These are phyloP conservation scores for Eucalyptus pumila DNA, from an alignment of 345 rosid species.

Conservation along the genomic window DNA sequence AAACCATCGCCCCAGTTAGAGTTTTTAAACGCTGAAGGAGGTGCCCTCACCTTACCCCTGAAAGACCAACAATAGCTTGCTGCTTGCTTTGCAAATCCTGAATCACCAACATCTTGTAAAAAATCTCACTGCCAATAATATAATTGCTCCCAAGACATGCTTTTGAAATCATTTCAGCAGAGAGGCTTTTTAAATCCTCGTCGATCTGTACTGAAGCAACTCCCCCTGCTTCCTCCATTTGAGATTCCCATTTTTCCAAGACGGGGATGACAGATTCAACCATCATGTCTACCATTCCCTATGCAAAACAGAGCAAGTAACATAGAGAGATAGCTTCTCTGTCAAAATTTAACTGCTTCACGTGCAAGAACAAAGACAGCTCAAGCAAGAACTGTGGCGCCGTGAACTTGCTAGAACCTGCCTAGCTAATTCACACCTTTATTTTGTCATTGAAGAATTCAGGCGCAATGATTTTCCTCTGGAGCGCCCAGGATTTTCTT, in stretches of 20 bases:
- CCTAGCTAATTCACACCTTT: neutral
- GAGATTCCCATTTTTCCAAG: neutral
- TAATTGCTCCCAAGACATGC: slow-evolving; percentile 16
- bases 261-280: neutral
- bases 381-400: no score
- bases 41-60: neutral
- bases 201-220: neutral
- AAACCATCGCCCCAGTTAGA: neutral
- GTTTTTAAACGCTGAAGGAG: neutral
- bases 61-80: neutral
- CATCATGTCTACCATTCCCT: slow-evolving; percentile 12
- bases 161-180: slow-evolving; percentile 15
- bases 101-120: neutral
- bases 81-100: neutral
- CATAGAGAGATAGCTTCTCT: neutral
- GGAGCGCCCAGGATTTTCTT: slow-evolving; percentile 4
- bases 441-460: slow-evolving; percentile 8
- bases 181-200: neutral
- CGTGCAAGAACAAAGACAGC: neutral
- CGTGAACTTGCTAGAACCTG: no score
- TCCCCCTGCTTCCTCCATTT: neutral
- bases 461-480: slow-evolving; percentile 9
- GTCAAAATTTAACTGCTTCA: neutral
- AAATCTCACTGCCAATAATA: slow-evolving; percentile 1
- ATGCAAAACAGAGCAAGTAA: neutral